These are phyloP conservation scores for Gastrolobium villosum DNA, from an alignment of 306 rosid species.

Conservation along the genomic window DNA sequence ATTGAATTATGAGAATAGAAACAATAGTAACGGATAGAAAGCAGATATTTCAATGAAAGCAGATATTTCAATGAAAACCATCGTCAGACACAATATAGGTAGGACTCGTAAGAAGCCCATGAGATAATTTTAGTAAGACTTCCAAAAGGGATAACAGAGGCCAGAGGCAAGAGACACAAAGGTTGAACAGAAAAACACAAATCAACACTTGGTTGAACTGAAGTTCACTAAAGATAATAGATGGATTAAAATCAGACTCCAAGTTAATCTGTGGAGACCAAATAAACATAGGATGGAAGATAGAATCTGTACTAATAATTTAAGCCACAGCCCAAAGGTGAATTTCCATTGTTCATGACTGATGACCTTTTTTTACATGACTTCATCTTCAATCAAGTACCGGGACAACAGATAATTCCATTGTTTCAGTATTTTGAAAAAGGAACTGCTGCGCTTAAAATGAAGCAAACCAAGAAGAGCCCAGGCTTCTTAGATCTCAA, in stretches of 20 bases:
- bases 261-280: background rate
- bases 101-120: constrained; percentile 18
- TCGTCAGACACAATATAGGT: constrained; percentile 12
- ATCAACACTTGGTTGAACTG: background rate
- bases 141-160: background rate
- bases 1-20: constrained; percentile 27
- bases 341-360: background rate
- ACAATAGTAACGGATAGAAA: background rate
- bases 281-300: background rate
- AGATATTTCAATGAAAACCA: constrained; percentile 37
- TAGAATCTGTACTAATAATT: background rate
- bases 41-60: constrained; percentile 37
- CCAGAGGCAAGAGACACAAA: constrained; percentile 6
- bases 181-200: background rate
- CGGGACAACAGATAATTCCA: background rate
- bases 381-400: constrained; percentile 27
- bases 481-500: constrained; percentile 30
- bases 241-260: background rate
- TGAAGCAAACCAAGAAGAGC: background rate
- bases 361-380: background rate
- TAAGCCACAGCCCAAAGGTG: constrained; percentile 26
- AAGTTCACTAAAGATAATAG: background rate
- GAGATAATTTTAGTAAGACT: background rate
- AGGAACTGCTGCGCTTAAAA: background rate
- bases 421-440: background rate